phyloP scores from a whole-genome alignment of 768 basidiomycete species.

The Lentinula edodes region DNA sequence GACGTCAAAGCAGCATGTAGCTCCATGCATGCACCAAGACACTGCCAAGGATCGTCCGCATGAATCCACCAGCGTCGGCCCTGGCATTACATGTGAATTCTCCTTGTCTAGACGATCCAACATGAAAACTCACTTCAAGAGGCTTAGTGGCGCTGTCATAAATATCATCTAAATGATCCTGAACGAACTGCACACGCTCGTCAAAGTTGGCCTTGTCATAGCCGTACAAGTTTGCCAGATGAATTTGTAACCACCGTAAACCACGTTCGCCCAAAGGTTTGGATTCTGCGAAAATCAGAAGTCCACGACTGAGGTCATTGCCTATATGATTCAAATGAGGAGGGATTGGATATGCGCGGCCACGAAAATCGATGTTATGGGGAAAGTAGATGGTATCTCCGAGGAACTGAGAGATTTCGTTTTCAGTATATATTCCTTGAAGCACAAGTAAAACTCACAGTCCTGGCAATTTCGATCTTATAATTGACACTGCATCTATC shows the following conservation, averaged over 20 bases:
- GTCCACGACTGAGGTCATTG: conserved; percentile 85
- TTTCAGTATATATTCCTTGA: conserved; percentile 2
- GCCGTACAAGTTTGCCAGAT: conserved; percentile 88
- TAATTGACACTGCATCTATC: conserved; percentile 93
- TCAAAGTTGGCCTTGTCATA: conserved; percentile 94
- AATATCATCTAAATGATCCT: conserved; percentile 68
- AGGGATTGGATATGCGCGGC: conserved; percentile 94
- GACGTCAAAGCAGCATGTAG: conserved; percentile 75
- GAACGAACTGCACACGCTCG: conserved; percentile 80
- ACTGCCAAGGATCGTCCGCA: conserved; percentile 98
- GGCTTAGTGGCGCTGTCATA: conserved; percentile 81
- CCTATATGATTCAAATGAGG: conserved; percentile 95
- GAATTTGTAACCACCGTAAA: conserved; percentile 92
- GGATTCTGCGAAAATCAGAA: conserved; percentile 76
- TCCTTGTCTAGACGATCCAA: neutral
- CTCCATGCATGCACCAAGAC: conserved; percentile 89
- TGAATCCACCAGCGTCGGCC: conserved; percentile 83
- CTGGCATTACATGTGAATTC: conserved; percentile 23
- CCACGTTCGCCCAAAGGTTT: conserved; percentile 82
- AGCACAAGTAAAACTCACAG: conserved; percentile 44
- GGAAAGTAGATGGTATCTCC: conserved; percentile 87
- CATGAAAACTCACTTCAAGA: conserved; percentile 46
- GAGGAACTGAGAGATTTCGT: conserved; percentile 53
- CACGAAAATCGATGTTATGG: conserved; percentile 96
- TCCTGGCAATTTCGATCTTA: conserved; percentile 91